These are phyloP conservation scores for Epichloe bromicola DNA, from an alignment of 2,329 filamentous ascomycete genomes.

Conservation along the genomic window DNA sequence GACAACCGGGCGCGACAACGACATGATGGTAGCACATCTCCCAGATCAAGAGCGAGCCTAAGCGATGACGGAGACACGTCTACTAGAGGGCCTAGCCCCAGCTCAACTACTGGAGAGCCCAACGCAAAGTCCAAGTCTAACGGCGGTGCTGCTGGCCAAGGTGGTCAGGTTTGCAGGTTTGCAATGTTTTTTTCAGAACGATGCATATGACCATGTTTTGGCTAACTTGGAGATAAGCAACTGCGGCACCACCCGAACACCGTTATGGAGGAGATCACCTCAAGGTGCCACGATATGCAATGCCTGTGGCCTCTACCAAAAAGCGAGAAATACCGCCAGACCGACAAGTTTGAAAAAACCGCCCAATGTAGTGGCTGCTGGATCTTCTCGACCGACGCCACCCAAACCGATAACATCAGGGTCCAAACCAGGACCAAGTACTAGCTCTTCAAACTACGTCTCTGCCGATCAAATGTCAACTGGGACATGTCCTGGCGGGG, in stretches of 20 bases:
- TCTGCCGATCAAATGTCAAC: constrained; percentile 59
- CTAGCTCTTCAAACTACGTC: constrained; percentile 55
- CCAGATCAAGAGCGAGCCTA: constrained; percentile 14
- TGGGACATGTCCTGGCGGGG: constrained; percentile 91
- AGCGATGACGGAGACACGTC: constrained; percentile 12
- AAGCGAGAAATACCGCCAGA: constrained; percentile 80
- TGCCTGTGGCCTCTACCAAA: constrained; percentile 87
- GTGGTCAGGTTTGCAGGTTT: constrained; percentile 61
- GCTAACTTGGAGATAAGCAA: constrained; percentile 52
- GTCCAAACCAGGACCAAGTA: constrained; percentile 27
- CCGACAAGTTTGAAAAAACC: constrained; percentile 83
- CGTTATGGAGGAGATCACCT: constrained; percentile 86
- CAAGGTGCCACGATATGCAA: constrained; percentile 95
- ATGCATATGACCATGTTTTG: neutral
- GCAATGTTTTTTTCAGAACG: constrained; percentile 10
- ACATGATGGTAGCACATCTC: constrained; percentile 15
- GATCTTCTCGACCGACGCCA: constrained; percentile 28
- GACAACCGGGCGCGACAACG: constrained; percentile 11
- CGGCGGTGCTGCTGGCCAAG: constrained; percentile 21
- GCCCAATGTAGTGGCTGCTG: constrained; percentile 34
- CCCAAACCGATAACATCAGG: constrained; percentile 24
- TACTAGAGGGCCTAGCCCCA: constrained; percentile 18
- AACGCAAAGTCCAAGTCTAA: constrained; percentile 7
- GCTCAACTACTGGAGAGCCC: constrained; percentile 9
- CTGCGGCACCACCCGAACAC: constrained; percentile 86